phyloP scores from a whole-genome alignment of 2,329 filamentous ascomycete genomes.

The Rosellinia necatrix region DNA sequence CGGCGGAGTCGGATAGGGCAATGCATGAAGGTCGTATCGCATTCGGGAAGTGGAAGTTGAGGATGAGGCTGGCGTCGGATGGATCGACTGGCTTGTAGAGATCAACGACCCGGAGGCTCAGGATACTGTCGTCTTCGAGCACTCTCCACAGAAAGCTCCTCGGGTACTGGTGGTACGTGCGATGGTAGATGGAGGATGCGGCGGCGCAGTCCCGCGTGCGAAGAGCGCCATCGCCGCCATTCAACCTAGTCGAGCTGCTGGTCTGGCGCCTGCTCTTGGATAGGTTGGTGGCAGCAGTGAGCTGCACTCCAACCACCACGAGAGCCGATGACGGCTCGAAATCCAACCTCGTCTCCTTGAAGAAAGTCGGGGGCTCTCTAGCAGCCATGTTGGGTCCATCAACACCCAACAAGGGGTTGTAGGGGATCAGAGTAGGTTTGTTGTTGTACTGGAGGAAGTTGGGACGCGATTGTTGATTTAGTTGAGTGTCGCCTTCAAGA shows the following conservation, averaged over 20 bases:
- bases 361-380: constrained; percentile 67
- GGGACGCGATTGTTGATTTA: constrained; percentile 25
- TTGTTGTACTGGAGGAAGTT: constrained; percentile 16
- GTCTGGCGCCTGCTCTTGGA: constrained; percentile 50
- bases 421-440: constrained; percentile 25
- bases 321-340: constrained; percentile 73
- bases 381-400: constrained; percentile 73
- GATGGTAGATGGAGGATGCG: constrained; percentile 83
- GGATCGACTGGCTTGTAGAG: constrained; percentile 70
- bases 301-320: constrained; percentile 72
- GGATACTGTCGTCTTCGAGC: constrained; percentile 74
- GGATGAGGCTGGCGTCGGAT: constrained; percentile 71
- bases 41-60: constrained; percentile 78
- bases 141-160: constrained; percentile 91
- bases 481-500: neutral
- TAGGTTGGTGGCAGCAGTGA: constrained; percentile 60
- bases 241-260: constrained; percentile 43
- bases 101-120: constrained; percentile 85
- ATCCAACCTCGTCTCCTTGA: constrained; percentile 86
- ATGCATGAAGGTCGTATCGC: constrained; percentile 78
- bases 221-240: constrained; percentile 73
- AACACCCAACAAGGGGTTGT: constrained; percentile 34
- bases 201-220: constrained; percentile 73
- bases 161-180: constrained; percentile 74
- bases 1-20: constrained; percentile 77